Conservation (phyloP, 495 filamentous ascomycete genomes). For the Podospora conica region DNA sequence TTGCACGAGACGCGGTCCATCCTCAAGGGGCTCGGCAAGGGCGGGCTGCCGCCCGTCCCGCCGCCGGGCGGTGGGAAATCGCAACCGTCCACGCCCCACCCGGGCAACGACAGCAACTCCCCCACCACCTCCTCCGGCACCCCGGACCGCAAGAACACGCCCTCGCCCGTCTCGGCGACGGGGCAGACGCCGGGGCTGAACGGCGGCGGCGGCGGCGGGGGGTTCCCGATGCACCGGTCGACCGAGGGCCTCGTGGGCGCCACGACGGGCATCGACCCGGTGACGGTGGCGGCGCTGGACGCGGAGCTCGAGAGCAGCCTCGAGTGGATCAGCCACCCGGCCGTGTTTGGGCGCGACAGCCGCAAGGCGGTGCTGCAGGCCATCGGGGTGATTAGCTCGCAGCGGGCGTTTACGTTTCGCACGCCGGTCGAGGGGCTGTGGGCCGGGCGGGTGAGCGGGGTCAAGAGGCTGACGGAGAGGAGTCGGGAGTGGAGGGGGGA, state of each 20-base stretch:
- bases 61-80: conserved; percentile 35
- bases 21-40: conserved; percentile 91
- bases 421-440: conserved; percentile 79
- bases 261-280: conserved; percentile 64
- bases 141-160: conserved; percentile 44
- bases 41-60: conserved; percentile 81
- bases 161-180: conserved; percentile 44
- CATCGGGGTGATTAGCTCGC: conserved; percentile 92
- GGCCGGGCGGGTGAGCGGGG: conserved; percentile 71
- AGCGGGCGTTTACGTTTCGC: conserved; percentile 90
- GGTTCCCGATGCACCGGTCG: conserved; percentile 41
- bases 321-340: conserved; percentile 99
- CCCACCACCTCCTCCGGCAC: conserved; percentile 35
- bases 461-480: conserved; percentile 69
- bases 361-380: conserved; percentile 94
- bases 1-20: conserved; percentile 92
- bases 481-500: conserved; percentile 84
- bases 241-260: conserved; percentile 54
- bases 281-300: conserved; percentile 80
- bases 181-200: conserved; percentile 34
- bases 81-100: conserved; percentile 42
- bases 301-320: conserved; percentile 84
- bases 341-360: conserved; percentile 90
- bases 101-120: conserved; percentile 36
- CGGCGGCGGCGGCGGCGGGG: conserved; percentile 2